Evolutionary conservation across 208 protist genomes (phyloP).

Genomic region (Trypanosoma vivax): DNA sequence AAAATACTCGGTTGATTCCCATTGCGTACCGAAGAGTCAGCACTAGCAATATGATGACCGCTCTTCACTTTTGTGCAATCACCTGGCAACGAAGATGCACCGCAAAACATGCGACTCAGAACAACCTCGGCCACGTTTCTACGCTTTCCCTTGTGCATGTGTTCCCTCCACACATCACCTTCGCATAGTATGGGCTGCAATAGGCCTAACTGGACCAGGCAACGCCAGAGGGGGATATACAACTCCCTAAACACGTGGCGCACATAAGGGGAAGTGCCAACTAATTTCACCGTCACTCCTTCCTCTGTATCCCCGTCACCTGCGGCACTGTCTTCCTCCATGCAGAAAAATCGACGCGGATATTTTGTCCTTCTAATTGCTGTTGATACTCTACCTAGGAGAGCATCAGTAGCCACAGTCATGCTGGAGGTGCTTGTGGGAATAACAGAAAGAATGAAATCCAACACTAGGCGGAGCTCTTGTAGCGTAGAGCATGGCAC

Average conservation of each 20-base stretch:
- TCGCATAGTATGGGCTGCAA: constrained; percentile 6
- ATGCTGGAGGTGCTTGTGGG: constrained; percentile 18
- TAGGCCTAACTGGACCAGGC: constrained; percentile 15
- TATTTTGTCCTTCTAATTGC: no score
- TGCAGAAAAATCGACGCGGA: neutral
- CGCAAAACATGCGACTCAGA: no score
- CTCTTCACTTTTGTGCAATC: no score
- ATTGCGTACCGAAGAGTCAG: neutral
- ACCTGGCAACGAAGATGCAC: no score
- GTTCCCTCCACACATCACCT: no score
- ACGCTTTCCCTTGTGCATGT: no score
- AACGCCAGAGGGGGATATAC: constrained; percentile 42
- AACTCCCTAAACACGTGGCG: constrained; percentile 26
- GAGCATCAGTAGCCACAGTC: neutral
- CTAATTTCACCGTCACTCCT: neutral
- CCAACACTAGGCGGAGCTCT: constrained; percentile 7
- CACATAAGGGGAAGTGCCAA: constrained; percentile 18
- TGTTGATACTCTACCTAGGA: neutral
- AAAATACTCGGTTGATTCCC: neutral
- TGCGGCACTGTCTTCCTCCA: neutral
- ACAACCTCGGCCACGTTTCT: no score
- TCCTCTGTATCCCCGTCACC: neutral
- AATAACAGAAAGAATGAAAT: constrained; percentile 17
- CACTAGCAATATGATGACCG: no score
- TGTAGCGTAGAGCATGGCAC: constrained; percentile 7